Conservation (phyloP, 2,329 filamentous ascomycete species). For the Monilinia laxa region DNA sequence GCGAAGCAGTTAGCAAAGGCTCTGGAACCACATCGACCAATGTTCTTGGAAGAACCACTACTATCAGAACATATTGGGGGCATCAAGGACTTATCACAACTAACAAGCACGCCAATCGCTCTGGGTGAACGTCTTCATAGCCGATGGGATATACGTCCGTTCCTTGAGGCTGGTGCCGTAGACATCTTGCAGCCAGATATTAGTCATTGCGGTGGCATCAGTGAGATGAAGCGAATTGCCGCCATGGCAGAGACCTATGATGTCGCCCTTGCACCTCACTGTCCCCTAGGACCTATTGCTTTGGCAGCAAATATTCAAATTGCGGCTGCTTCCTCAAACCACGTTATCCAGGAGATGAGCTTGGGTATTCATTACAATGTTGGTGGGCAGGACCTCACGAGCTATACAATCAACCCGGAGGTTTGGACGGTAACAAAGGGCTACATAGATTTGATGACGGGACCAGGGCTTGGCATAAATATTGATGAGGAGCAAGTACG, state of each 20-base stretch:
- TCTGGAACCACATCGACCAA: constrained; percentile 64
- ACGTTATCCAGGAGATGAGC: constrained; percentile 76
- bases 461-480: constrained; percentile 67
- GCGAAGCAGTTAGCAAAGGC: constrained; percentile 70
- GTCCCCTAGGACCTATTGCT: constrained; percentile 70
- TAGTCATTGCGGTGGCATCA: constrained; percentile 69
- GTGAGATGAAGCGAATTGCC: constrained; percentile 67
- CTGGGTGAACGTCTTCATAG: constrained; percentile 70
- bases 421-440: constrained; percentile 68
- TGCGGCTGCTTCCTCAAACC: constrained; percentile 60
- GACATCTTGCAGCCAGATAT: constrained; percentile 75
- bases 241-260: constrained; percentile 72
- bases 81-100: constrained; percentile 59
- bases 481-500: constrained; percentile 68
- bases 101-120: constrained; percentile 64
- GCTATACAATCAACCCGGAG: constrained; percentile 62
- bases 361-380: constrained; percentile 78
- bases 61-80: constrained; percentile 60
- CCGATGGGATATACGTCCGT: constrained; percentile 72
- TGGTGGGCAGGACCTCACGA: constrained; percentile 62
- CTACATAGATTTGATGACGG: constrained; percentile 59
- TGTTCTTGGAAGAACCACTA: constrained; percentile 77
- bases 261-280: constrained; percentile 71
- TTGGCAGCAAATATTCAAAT: constrained; percentile 71
- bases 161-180: constrained; percentile 65